Evolutionary conservation across 169 alveolate species (phyloP).

Genomic region (Plasmodium cynomolgi): DNA sequence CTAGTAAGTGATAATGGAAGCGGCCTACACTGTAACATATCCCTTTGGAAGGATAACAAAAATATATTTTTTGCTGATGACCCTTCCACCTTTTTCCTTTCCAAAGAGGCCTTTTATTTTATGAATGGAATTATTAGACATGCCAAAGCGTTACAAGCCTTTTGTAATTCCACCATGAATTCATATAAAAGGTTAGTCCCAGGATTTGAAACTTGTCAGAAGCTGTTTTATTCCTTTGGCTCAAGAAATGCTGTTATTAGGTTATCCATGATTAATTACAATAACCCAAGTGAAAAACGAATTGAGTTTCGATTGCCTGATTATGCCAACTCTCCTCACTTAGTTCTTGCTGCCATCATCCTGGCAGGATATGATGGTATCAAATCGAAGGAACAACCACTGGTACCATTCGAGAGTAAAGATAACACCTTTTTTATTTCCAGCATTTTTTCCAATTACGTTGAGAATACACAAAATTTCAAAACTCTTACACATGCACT

Average conservation of each 20-base stretch:
- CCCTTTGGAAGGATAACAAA: slow-evolving; percentile 85
- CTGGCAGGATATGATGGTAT: slow-evolving; percentile 90
- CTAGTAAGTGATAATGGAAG: slow-evolving; percentile 82
- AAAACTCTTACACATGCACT: slow-evolving; percentile 33
- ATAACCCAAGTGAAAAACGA: slow-evolving; percentile 77
- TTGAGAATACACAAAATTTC: slow-evolving; percentile 14
- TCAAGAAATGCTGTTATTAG: slow-evolving; percentile 88
- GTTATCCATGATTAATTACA: slow-evolving; percentile 77
- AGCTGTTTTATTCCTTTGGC: slow-evolving; percentile 84
- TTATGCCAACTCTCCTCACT: slow-evolving; percentile 83
- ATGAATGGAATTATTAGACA: slow-evolving; percentile 86
- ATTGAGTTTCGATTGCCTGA: slow-evolving; percentile 88
- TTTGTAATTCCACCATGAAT: slow-evolving; percentile 84
- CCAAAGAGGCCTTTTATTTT: slow-evolving; percentile 80
- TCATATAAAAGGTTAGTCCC: slow-evolving; percentile 87
- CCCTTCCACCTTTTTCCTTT: slow-evolving; percentile 78
- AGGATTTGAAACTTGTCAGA: slow-evolving; percentile 86
- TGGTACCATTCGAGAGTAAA: slow-evolving; percentile 61
- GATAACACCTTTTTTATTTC: slow-evolving; percentile 35
- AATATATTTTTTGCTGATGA: slow-evolving; percentile 82
- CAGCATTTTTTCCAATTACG: slow-evolving; percentile 28
- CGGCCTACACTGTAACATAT: slow-evolving; percentile 86
- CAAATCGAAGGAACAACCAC: slow-evolving; percentile 59
- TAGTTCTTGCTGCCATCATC: slow-evolving; percentile 84
- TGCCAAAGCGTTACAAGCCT: slow-evolving; percentile 85